Conservation (phyloP, 805 yeast species). For the Nakazawaea ernobii region DNA sequence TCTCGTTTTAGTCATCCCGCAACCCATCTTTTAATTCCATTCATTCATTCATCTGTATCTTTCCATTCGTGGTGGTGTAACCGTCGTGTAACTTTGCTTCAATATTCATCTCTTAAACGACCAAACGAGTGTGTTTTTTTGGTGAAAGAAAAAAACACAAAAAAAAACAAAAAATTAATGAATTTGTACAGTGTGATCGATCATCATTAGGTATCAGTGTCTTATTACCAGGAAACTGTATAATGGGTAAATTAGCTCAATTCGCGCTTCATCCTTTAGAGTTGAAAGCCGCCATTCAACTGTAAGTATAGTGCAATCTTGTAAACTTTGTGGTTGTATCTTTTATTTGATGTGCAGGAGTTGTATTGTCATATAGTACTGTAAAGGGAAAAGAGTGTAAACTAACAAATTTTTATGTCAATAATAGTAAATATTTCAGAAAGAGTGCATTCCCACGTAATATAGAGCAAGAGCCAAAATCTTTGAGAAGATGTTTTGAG, state of each 20-base stretch:
- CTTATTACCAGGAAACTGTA: not conserved
- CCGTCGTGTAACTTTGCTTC: not conserved
- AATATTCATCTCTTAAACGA: not conserved
- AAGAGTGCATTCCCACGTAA: conserved; percentile 46
- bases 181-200: not conserved
- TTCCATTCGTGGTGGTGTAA: no score
- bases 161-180: not conserved
- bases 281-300: conserved; percentile 59
- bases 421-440: conserved; percentile 41
- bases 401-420: conserved; percentile 2
- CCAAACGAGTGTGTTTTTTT: not conserved
- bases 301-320: no score
- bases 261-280: conserved; percentile 68
- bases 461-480: conserved; percentile 30
- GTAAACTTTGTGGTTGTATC: no score
- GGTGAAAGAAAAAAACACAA: not conserved
- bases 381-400: not conserved
- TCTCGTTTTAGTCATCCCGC: not conserved
- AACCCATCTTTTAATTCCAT: not conserved
- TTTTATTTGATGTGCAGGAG: no score
- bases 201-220: no score
- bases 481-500: conserved; percentile 58
- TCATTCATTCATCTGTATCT: not conserved
- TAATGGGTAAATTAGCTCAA: conserved; percentile 58
- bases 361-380: not conserved